Percentiles rank a stretch among this genome's conserved stretches.
These are phyloP conservation scores for Candida fluviatilis DNA, from an alignment of 805 yeast species.

Conservation along the genomic window DNA sequence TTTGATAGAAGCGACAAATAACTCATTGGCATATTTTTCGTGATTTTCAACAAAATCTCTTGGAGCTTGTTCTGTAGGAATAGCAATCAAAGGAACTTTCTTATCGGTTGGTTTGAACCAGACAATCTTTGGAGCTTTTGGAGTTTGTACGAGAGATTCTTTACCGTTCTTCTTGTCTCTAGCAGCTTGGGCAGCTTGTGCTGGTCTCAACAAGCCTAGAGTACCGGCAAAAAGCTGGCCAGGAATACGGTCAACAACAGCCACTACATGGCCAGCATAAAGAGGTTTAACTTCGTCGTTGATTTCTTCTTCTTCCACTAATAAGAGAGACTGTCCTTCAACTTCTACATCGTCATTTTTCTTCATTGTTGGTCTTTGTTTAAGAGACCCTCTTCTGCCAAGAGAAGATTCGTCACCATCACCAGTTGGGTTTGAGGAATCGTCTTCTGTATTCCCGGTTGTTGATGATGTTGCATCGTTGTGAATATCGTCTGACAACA, in stretches of 20 bases:
- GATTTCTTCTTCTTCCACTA: conserved; percentile 94
- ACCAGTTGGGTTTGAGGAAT: conserved; percentile 23
- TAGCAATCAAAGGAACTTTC: conserved; percentile 95
- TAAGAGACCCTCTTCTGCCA: conserved; percentile 79
- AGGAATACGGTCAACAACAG: conserved; percentile 94
- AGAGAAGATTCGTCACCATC: conserved; percentile 36
- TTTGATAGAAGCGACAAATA: conserved; percentile 92
- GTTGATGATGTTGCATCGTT: conserved; percentile 72
- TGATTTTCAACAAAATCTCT: conserved; percentile 91
- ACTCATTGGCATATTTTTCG: conserved; percentile 70
- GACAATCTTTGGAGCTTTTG: conserved; percentile 81
- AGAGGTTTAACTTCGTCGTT: conserved; percentile 89
- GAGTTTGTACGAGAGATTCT: conserved; percentile 42
- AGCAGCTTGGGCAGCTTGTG: conserved; percentile 86
- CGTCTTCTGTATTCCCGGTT: conserved; percentile 19
- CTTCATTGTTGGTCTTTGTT: conserved; percentile 94
- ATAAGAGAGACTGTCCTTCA: conserved; percentile 88
- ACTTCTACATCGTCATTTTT: conserved; percentile 98
- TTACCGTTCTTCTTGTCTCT: conserved; percentile 47
- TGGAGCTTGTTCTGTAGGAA: conserved; percentile 98
- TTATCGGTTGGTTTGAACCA: conserved; percentile 99
- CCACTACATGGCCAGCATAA: conserved; percentile 97
- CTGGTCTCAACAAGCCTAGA: conserved; percentile 88
- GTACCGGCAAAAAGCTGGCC: conserved; percentile 96
- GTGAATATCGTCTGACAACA: conserved; percentile 64